Conservation (phyloP, 345 rosid genomes). For the Citrus reticulata region DNA sequence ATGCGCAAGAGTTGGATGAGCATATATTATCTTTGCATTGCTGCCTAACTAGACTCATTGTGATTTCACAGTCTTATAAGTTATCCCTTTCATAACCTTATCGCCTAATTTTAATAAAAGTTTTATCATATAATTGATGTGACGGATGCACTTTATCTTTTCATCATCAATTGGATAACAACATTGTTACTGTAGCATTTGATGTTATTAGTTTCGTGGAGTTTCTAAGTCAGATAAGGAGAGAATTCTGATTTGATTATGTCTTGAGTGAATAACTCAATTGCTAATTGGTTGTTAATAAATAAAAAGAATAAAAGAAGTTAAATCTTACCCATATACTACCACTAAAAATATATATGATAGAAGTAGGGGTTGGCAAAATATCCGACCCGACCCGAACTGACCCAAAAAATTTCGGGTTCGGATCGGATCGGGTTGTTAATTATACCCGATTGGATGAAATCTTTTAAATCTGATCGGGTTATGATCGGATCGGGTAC, state of each 20-base stretch:
- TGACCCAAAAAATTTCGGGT: fast-evolving
- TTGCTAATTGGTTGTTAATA: no score
- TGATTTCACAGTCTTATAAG: not conserved
- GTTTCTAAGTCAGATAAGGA: no score
- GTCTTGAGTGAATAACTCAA: fast-evolving
- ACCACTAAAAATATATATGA: fast-evolving
- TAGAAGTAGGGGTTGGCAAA: fast-evolving
- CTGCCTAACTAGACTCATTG: not conserved
- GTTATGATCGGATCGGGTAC: no score
- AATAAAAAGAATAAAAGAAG: no score
- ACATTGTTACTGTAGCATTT: not conserved
- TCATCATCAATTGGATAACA: not conserved
- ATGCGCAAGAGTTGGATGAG: not conserved
- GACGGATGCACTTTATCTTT: not conserved
- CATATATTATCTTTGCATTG: not conserved
- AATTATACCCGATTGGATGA: fast-evolving
- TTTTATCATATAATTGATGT: not conserved
- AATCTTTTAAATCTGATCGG: no score
- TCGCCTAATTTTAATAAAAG: not conserved
- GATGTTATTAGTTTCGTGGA: not conserved
- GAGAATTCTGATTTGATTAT: fast-evolving
- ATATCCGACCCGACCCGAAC: fast-evolving
- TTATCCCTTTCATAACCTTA: not conserved
- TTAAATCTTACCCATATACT: no score
- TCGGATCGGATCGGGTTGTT: fast-evolving